Evolutionary conservation across 2,329 filamentous ascomycete species (phyloP).

Genomic region (Colletotrichum sp.): DNA sequence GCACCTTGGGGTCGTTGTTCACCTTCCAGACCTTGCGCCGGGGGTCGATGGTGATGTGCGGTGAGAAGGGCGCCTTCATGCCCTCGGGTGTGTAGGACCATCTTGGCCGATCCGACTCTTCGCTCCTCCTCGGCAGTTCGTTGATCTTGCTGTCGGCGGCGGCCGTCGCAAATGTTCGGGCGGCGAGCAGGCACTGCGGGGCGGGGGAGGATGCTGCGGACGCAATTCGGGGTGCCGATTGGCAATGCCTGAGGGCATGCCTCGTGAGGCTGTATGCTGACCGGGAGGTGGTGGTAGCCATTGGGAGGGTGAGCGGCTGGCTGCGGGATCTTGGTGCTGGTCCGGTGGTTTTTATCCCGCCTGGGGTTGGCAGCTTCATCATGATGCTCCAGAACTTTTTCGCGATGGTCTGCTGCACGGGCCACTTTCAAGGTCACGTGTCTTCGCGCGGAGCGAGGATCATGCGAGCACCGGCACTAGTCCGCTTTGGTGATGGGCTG

Average conservation of each 20-base stretch:
- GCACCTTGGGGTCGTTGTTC: constrained; percentile 75
- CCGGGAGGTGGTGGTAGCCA: constrained; percentile 17
- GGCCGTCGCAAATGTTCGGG: constrained; percentile 16
- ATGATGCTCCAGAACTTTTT: constrained; percentile 19
- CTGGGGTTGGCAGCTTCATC: constrained; percentile 3
- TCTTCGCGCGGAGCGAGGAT: constrained; percentile 8
- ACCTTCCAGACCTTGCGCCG: constrained; percentile 64
- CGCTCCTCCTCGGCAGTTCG: constrained; percentile 1
- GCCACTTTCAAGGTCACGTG: constrained; percentile 22
- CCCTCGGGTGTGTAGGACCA: constrained; percentile 74
- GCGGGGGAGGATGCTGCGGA: constrained; percentile 1
- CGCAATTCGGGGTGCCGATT: not conserved
- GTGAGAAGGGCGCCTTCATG: constrained; percentile 74
- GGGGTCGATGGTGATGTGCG: constrained; percentile 61
- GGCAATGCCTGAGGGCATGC: constrained; percentile 21
- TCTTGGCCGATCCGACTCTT: constrained; percentile 44
- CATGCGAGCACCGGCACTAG: constrained; percentile 9
- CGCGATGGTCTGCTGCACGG: constrained; percentile 12
- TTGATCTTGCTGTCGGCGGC: constrained; percentile 11
- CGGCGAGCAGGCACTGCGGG: constrained; percentile 2
- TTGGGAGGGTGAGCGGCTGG: not conserved
- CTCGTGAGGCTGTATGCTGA: constrained; percentile 20
- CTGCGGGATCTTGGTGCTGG: not conserved
- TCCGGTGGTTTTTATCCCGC: not conserved
- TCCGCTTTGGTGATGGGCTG: rapidly evolving